Conservation (phyloP, 805 yeast genomes). For the Barnettozyma californica region DNA sequence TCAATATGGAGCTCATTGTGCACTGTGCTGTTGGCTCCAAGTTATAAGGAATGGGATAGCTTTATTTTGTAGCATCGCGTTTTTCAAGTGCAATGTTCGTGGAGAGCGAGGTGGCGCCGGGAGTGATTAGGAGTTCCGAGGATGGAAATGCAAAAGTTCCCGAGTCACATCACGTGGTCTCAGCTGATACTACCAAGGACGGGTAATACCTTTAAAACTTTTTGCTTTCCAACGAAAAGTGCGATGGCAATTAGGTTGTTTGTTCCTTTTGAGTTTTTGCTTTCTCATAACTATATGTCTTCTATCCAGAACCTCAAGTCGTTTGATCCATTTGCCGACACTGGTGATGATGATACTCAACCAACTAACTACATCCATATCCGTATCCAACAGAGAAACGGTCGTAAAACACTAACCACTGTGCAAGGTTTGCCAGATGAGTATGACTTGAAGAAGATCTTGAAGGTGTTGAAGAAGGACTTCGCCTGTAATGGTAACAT, state of each 20-base stretch:
- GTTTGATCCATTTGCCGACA: constrained; percentile 96
- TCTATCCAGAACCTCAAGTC: constrained; percentile 3
- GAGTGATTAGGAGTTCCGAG: background rate
- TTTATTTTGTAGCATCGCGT: background rate
- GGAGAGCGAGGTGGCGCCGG: too few relatives aligned
- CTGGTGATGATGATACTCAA: constrained; percentile 98
- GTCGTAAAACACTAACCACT: constrained; percentile 96
- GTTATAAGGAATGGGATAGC: background rate
- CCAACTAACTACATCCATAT: constrained; percentile 94
- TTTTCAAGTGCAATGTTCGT: background rate
- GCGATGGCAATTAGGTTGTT: background rate
- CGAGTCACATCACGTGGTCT: background rate
- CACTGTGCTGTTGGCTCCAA: background rate
- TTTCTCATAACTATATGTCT: background rate
- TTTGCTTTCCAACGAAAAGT: background rate
- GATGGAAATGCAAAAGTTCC: background rate
- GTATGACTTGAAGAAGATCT: constrained; percentile 89
- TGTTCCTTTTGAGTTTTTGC: background rate
- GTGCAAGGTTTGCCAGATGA: constrained; percentile 97
- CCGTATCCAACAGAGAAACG: constrained; percentile 99
- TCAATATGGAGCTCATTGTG: constrained; percentile 4
- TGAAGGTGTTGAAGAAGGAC: constrained; percentile 92
- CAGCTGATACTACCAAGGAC: background rate
- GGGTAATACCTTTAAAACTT: background rate
- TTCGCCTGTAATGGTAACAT: constrained; percentile 98